phyloP scores from a whole-genome alignment of 495 filamentous ascomycete genomes.

The Mytilinidion resinicola region DNA sequence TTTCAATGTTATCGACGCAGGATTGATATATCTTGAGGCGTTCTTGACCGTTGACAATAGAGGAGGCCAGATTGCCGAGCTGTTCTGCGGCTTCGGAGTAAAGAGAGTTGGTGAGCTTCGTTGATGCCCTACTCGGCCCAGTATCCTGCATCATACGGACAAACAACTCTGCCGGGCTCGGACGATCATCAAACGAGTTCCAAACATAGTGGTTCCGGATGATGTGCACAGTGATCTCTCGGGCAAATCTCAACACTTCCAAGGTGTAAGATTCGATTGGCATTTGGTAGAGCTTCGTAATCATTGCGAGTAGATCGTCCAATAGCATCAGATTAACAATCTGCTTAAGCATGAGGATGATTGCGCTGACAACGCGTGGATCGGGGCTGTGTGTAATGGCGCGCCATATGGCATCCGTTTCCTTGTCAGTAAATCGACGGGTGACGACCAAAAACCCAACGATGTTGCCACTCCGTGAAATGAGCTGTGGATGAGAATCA shows the following conservation, averaged over 20 bases:
- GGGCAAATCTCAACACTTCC: constrained; percentile 42
- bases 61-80: constrained; percentile 1
- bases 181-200: background rate
- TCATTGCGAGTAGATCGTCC: constrained; percentile 59
- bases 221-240: constrained; percentile 6
- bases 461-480: constrained; percentile 72
- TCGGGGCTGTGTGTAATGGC: constrained; percentile 77
- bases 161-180: constrained; percentile 18
- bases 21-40: constrained; percentile 24
- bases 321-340: constrained; percentile 56
- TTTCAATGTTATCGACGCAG: constrained; percentile 18
- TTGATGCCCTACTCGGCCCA: constrained; percentile 13
- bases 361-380: constrained; percentile 72
- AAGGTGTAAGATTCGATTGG: constrained; percentile 56
- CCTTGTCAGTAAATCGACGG: constrained; percentile 57
- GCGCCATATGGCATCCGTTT: constrained; percentile 80
- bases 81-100: constrained; percentile 21
- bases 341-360: constrained; percentile 65
- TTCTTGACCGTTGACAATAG: constrained; percentile 2
- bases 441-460: constrained; percentile 85
- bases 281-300: constrained; percentile 62
- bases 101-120: constrained; percentile 9
- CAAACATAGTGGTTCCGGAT: constrained; percentile 29
- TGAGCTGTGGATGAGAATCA: constrained; percentile 87
- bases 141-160: constrained; percentile 26